Conservation (phyloP, 2,329 filamentous ascomycete species). For the Bertia moriformis region DNA sequence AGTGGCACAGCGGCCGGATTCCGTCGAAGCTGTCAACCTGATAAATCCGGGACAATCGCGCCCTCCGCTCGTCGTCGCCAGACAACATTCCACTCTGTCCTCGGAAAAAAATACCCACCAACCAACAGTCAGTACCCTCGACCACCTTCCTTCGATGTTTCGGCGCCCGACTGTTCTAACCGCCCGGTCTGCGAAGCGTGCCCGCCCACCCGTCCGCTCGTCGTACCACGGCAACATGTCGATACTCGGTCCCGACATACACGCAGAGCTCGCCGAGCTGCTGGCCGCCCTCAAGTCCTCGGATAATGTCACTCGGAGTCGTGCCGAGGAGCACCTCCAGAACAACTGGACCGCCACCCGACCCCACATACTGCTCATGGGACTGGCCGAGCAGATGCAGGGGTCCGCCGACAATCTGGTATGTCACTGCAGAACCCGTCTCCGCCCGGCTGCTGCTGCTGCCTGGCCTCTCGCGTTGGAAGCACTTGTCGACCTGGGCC, state of each 20-base stretch:
- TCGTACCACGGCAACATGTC: slow-evolving; percentile 57
- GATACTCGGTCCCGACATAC: slow-evolving; percentile 69
- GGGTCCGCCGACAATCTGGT: slow-evolving; percentile 61
- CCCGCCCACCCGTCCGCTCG: too few relatives aligned
- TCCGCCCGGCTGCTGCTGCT: neutral
- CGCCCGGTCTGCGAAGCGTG: too few relatives aligned
- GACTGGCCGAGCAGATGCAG: slow-evolving; percentile 80
- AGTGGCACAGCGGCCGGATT: too few relatives aligned
- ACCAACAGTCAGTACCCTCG: too few relatives aligned
- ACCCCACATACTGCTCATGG: slow-evolving; percentile 83
- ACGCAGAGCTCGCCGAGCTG: slow-evolving; percentile 71
- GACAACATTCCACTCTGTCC: too few relatives aligned
- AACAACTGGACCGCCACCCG: slow-evolving; percentile 73
- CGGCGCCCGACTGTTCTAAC: too few relatives aligned
- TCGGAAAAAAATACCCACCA: too few relatives aligned
- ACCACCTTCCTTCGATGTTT: too few relatives aligned
- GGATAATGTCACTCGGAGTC: slow-evolving; percentile 71
- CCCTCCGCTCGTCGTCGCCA: too few relatives aligned
- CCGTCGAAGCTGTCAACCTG: too few relatives aligned
- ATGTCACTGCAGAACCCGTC: slow-evolving; percentile 19
- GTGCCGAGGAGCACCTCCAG: slow-evolving; percentile 81
- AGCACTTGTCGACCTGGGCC: slow-evolving; percentile 2
- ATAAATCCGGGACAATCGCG: too few relatives aligned
- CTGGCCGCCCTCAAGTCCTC: slow-evolving; percentile 76
- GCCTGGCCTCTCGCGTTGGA: neutral